Base-by-base conservation (phyloP, 2,329 filamentous ascomycete species). In the Clarireedia sp. region DNA sequence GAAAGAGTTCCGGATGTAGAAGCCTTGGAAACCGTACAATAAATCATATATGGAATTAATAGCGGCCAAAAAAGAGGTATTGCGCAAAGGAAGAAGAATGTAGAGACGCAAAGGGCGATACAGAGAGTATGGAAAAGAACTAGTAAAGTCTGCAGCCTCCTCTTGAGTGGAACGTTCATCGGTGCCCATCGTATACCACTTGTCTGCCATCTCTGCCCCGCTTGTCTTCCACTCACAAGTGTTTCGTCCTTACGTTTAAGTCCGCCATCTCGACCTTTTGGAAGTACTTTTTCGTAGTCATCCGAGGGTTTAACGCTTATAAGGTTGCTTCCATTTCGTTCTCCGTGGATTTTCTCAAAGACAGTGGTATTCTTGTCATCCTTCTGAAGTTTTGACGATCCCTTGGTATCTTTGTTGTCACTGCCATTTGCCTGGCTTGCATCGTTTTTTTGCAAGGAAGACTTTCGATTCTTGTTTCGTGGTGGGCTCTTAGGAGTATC, bases 11-110 rank as follows among this genome's bases (percentile, higher is more conserved):
- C 92, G 49, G 90, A 86, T 2, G 83, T 87, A 16, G 85, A 81
- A 17, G 87, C 86, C 46, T 83, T 86, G 23, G 90, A 95, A 61
- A 91, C 83, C 23, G 94, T 79, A 60, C 92, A 82, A 68, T 95
- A 89, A 56, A 96, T 77, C 43, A 95, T 78, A 66, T 97, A 97
- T 0, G 90, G 75, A 7, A 85, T 74, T 19, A 86, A 68, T 43
- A 86, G 72, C 2, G 92, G 92, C 94, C 94, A 99, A 48, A 86
- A 82, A n/a, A 97, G 74, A 0, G 94, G 94, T 55, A 95, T 91
- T 55, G 89, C 87, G 72, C 90, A 95, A 36, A 91, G 82, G 67
- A 95, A 87, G 75, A 95, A 96, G 76, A 97, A 97, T 56, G 85
- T 70, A 5, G 89, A 87, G 5, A 95, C 78, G 63, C 82, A 78